Conservation (phyloP, 2,329 filamentous ascomycete species). For the Monosporascus sp. region DNA sequence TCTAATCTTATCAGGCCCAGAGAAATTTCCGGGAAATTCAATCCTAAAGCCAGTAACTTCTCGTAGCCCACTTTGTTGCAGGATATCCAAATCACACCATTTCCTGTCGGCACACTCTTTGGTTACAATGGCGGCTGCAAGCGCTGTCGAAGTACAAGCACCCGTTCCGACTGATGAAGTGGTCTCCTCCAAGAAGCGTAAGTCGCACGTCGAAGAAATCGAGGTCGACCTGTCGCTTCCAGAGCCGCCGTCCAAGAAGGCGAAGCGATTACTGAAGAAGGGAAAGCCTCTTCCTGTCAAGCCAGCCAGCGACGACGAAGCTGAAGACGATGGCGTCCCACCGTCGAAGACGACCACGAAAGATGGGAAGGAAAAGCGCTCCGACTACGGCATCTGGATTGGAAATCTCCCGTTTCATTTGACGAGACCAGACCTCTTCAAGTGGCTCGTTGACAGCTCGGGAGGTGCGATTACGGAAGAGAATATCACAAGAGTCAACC, state of each 20-base stretch:
- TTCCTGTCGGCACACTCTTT: not conserved
- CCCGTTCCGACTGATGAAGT: conserved; percentile 7
- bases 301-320: conserved; percentile 35
- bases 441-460: conserved; percentile 71
- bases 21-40: conserved; percentile 20
- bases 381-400: conserved; percentile 87
- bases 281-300: conserved; percentile 53
- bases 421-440: conserved; percentile 67
- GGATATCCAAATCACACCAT: not conserved
- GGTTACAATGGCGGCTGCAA: conserved; percentile 8
- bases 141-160: conserved; percentile 7
- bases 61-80: not conserved
- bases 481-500: conserved; percentile 77
- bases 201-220: conserved; percentile 65
- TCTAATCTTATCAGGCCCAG: conserved; percentile 27
- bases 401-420: conserved; percentile 87
- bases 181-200: conserved; percentile 61
- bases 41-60: not conserved
- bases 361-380: conserved; percentile 51
- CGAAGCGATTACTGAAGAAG: conserved; percentile 85
- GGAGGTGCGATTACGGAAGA: conserved; percentile 60
- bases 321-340: conserved; percentile 28
- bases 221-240: conserved; percentile 87
- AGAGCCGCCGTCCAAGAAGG: conserved; percentile 92
- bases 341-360: conserved; percentile 23